phyloP scores from a whole-genome alignment of 306 rosid species.

The Clitoria ternatea region DNA sequence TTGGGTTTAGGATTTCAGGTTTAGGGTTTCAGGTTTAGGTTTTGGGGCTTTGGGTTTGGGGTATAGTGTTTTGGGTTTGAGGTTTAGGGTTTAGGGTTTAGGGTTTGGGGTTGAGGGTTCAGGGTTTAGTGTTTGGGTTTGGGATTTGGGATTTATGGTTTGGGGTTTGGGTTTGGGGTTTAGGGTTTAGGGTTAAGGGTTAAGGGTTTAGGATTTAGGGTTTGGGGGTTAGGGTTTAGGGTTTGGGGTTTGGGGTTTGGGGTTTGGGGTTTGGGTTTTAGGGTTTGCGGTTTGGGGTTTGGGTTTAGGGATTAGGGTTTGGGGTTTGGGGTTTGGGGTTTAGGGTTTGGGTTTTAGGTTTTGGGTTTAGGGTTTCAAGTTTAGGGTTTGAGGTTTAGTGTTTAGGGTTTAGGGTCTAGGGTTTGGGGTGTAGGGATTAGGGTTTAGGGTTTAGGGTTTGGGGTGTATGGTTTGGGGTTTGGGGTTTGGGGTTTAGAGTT shows the following conservation, averaged over 20 bases:
- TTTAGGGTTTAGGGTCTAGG: background rate
- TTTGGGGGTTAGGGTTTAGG: background rate
- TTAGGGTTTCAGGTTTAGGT: background rate
- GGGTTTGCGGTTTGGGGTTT: background rate
- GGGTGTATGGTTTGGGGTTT: background rate
- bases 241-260: background rate
- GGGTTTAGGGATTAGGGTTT: background rate
- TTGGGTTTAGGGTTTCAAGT: background rate
- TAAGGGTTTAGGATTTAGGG: background rate
- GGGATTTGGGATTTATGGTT: background rate
- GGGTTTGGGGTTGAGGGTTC: background rate
- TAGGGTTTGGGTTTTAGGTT: constrained; percentile 1
- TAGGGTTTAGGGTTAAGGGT: background rate
- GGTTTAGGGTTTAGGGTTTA: background rate
- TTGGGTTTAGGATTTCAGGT: background rate
- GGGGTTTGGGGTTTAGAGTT: no score
- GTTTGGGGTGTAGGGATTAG: no score
- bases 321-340: background rate
- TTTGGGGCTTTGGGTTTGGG: background rate
- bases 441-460: no score
- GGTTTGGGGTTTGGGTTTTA: background rate
- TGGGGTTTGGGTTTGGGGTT: background rate
- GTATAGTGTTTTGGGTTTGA: background rate
- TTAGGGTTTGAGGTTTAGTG: background rate
- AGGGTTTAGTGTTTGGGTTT: background rate